Base-by-base conservation (phyloP, 257 asterid species). In the Penstemon davidsonii region DNA sequence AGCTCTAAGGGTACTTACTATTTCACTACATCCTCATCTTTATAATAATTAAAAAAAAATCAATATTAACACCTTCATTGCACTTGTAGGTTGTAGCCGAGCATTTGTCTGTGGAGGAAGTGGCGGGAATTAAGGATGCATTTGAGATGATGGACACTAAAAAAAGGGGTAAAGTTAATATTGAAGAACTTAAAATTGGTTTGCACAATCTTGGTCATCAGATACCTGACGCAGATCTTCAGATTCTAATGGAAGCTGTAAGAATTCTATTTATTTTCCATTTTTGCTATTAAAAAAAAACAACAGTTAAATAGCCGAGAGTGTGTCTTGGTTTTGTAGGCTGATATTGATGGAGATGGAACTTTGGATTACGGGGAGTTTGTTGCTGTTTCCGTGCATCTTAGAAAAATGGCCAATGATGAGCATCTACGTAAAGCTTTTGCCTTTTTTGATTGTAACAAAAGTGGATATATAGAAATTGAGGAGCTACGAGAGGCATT, bases 191-290 rank as follows among this genome's bases (percentile, higher is more conserved):
- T 74, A 84, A 59, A 76, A 58, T 7, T 47, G 91, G 94, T 62
- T 61, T 86, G 73, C 85, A 80, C 44, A 83, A 81, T 71, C 86
- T 79, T 63, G 91, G 89, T 44, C 87, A 87, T 66, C 94, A 86
- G 67, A 80, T 88, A 64, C 81, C 89, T 5, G 94, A 86, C 39
- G 58, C 86, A 41, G 94, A 88, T 75, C 74, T 88, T 61, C 88
- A 86, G 73, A 81, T 83, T 74, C 81, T 88, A 67, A 84, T 88
- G 87, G 91, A 86, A 73, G 85, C 91, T 75, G 96, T 88, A 85
- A 79, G 89, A 55, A 58, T 64, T 70, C 60, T 40, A 45, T 56
- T 54, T 10, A 25, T 25, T 25, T 25, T 1, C 33, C 33, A 25
- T 25, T 25, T 25, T 25, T 25, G 33, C 33, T 25, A 2, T 25